Percentiles rank a stretch among this genome's conserved stretches.
Evolutionary conservation across 2,329 filamentous ascomycete species (phyloP).

Genomic region (Sarocladium oryzae): DNA sequence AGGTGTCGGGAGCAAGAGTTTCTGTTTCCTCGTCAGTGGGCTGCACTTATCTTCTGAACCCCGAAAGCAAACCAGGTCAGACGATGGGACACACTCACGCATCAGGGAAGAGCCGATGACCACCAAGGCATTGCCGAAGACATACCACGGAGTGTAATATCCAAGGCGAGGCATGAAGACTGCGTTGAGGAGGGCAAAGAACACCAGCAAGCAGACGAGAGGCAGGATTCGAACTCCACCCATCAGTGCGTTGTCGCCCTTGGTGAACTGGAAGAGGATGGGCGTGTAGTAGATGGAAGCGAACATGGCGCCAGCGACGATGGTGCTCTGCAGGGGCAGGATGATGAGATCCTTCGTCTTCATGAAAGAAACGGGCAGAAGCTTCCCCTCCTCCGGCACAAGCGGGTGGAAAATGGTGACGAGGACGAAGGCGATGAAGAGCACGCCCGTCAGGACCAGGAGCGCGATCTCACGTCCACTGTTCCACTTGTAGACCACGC

Average conservation of each 20-base stretch:
- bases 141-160: slow-evolving; percentile 35
- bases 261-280: slow-evolving; percentile 42
- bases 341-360: slow-evolving; percentile 23
- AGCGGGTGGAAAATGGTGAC: slow-evolving; percentile 17
- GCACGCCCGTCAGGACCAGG: slow-evolving; percentile 33
- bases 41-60: too few species aligned
- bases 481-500: slow-evolving; percentile 37
- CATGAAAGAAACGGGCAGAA: slow-evolving; percentile 23
- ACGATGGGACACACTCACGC: too few species aligned
- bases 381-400: slow-evolving; percentile 29
- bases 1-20: slow-evolving; percentile 11
- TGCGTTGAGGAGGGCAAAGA: slow-evolving; percentile 19
- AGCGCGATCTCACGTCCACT: slow-evolving; percentile 34
- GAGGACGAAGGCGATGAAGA: slow-evolving; percentile 15
- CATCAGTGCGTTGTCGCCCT: slow-evolving; percentile 28
- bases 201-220: slow-evolving; percentile 30
- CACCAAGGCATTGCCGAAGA: slow-evolving; percentile 26
- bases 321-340: slow-evolving; percentile 30
- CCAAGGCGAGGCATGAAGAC: slow-evolving; percentile 10
- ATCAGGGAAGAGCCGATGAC: slow-evolving; percentile 21
- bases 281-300: slow-evolving; percentile 40
- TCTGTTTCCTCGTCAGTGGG: slow-evolving; percentile 7
- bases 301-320: slow-evolving; percentile 21
- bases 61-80: too few species aligned
- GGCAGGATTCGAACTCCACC: slow-evolving; percentile 33